These are phyloP conservation scores for Pythium vanterpoolii DNA, from an alignment of 352 stramenopile genomes.

Conservation along the genomic window DNA sequence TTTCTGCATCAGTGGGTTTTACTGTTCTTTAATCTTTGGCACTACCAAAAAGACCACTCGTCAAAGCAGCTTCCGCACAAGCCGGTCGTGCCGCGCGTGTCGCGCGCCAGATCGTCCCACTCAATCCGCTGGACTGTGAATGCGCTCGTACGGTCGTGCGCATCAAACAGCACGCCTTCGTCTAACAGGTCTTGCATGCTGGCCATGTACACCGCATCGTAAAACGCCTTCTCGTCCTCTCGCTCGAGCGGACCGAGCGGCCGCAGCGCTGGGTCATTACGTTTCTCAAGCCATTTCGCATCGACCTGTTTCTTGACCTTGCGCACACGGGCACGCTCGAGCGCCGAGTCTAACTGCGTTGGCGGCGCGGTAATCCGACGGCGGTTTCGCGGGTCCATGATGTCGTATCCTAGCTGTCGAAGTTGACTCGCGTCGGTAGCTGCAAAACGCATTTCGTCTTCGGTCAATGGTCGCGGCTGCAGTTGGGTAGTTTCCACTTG, in stretches of 20 bases:
- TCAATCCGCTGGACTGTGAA: constrained; percentile 3
- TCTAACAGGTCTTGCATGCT: constrained; percentile 35
- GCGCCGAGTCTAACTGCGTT: constrained; percentile 19
- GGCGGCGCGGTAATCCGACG: background rate
- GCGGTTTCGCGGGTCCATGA: constrained; percentile 2
- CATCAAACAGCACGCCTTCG: constrained; percentile 42
- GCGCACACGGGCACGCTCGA: constrained; percentile 45
- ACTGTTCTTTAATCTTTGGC: too few relatives aligned
- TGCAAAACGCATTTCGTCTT: constrained; percentile 38
- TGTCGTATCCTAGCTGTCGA: constrained; percentile 20
- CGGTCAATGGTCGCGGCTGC: constrained; percentile 19
- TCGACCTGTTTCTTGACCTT: constrained; percentile 71
- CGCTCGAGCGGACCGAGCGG: constrained; percentile 43
- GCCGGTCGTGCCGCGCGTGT: constrained; percentile 42
- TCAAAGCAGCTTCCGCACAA: constrained; percentile 59
- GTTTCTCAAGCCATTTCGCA: constrained; percentile 50
- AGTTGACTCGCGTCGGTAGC: constrained; percentile 48
- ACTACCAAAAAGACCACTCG: constrained; percentile 19
- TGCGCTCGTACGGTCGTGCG: constrained; percentile 17
- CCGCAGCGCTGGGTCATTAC: constrained; percentile 50
- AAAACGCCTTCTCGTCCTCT: constrained; percentile 41
- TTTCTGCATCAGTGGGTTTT: too few relatives aligned
- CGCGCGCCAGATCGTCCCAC: constrained; percentile 20
- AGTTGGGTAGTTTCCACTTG: constrained; percentile 7
- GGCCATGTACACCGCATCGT: constrained; percentile 40